Base-by-base conservation (phyloP, 2,329 filamentous ascomycete genomes). In the Dactylellina leptospora region DNA sequence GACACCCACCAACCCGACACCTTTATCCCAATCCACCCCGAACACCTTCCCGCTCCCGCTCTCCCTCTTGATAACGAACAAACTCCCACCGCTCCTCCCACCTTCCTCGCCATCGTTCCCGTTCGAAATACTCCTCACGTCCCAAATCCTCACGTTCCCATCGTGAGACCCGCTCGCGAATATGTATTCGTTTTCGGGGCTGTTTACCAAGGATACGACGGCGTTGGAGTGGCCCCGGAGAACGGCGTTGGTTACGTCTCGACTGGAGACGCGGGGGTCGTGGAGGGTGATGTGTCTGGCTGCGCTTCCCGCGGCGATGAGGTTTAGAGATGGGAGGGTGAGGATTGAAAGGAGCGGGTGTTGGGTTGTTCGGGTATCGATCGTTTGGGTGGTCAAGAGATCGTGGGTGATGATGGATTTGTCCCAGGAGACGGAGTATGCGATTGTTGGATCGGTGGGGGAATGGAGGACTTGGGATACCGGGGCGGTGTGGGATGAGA, bases 71-170 rank as follows among this genome's bases (percentile, higher is more conserved):
- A 85, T 84, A 79, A 84, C 91, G 87, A 82, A 96, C 82, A 83
- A 88, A 80, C 85, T 93, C 83, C 86, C 91, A 80, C 81, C 93
- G 78, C 84, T 85, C 81, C 79, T 86, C 81, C 78, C 82, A 77
- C 42, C 54, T 28, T 53, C 38, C 3, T 25, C 45, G 79, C 88
- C 85, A 78, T 88, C 81, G 76, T 86, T 82, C 1, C 83, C 84
- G 6, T 83, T 59, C 18, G 68, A 59, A 42, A 85, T 16, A 82
- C 84, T 79, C 60, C 95, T 85, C 75, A 97, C 84, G 82, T 99
- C 95, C 95, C 95, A 99, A 51, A 99, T 88, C 55, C 92, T 86
- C 77, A 91, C 95, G 0, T 92, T 96, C 30, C 93, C 92, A 80
- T 99, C 95, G 80, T 96, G 91, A 47, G 90, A 90, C n/a, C 87